Base-by-base conservation (phyloP, 164 flowering plant species). In the Akebia trifoliata region DNA sequence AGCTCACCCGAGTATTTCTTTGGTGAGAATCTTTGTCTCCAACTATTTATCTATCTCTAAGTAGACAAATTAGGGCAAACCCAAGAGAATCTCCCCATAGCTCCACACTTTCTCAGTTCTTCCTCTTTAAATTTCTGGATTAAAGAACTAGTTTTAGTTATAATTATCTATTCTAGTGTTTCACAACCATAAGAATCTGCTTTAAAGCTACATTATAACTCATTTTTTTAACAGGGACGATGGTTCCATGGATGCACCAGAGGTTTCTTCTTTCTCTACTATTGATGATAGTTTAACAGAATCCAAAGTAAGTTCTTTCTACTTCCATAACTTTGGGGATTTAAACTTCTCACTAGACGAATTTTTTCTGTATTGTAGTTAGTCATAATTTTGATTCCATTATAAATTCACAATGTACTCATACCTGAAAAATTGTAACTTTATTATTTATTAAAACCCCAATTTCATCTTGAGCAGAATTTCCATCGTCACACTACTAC, bases 1-100 rank as follows among this genome's bases (percentile, higher is more conserved):
- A 79, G 60, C 75, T 85, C 62, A 83, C 92, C 8, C 69, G 81
- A 76, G 80, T 81, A 43, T 68, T 61, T 56, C 68, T 85, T 50
- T 80, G 85, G 96, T 83, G 1, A 15, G 45, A 21, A 50, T 49
- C 51, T 45, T 60, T 29, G 2, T 29, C 45, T 40, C 59, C 62
- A 47, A 22, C 38, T 62, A 21, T 36, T 28, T 28, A 2, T 11
- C 29, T 4, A 14, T 26, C 38, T 35, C n/a, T n/a, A 25, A 2
- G 6, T 5, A 14, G 15, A 11, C 14, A 22, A 37, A 24, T 5
- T 36, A 54, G 46, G 44, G 44, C 20, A 50, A 44, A 21, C 48
- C 11, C 6, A 50, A 50, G 5, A n/a, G n/a, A n/a, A 25, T 28
- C 1, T 53, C 8, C 12, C 2, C 39, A 2, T 22, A 38, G 2